A percentile compares a stretch with the other conserved stretches of the same genome.
Conservation (phyloP, 2,329 filamentous ascomycete genomes). For the Penicillium brasilianum region DNA sequence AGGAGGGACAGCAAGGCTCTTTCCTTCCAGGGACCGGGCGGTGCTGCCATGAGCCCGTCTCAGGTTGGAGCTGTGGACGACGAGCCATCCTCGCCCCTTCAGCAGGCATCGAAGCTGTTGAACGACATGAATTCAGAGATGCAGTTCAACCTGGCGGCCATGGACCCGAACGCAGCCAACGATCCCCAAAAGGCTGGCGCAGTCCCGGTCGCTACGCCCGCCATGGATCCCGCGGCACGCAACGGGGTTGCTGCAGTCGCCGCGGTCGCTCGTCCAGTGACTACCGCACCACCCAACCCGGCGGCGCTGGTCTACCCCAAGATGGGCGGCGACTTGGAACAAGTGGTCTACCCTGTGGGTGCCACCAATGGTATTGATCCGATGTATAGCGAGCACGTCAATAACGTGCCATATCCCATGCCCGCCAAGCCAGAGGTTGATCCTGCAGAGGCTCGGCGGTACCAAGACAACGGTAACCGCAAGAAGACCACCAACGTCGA, state of each 20-base stretch:
- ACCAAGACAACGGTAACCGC: constrained; percentile 52
- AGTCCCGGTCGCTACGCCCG: constrained; percentile 61
- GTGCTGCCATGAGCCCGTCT: constrained; percentile 51
- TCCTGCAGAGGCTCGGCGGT: constrained; percentile 51
- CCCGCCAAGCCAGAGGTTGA: constrained; percentile 66
- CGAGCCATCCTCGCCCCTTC: constrained; percentile 68
- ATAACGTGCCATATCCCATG: constrained; percentile 87
- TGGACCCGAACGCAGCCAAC: constrained; percentile 64
- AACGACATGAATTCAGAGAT: constrained; percentile 69
- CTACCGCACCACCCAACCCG: constrained; percentile 52
- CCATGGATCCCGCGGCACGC: constrained; percentile 57
- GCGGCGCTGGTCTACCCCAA: constrained; percentile 57
- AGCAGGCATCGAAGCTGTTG: constrained; percentile 70
- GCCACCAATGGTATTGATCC: constrained; percentile 92
- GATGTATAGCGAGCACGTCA: constrained; percentile 90
- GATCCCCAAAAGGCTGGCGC: constrained; percentile 62
- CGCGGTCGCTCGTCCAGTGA: constrained; percentile 45
- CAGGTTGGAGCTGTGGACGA: constrained; percentile 60
- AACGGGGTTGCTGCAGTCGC: constrained; percentile 42
- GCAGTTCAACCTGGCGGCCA: constrained; percentile 65
- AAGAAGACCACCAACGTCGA: constrained; percentile 67
- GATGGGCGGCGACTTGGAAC: constrained; percentile 64
- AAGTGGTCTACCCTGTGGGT: constrained; percentile 87
- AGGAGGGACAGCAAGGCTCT: constrained; percentile 63
- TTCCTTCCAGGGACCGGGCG: constrained; percentile 47